phyloP scores from a whole-genome alignment of 1,139 yeast species.

The Yamadazyma jaroonii region DNA sequence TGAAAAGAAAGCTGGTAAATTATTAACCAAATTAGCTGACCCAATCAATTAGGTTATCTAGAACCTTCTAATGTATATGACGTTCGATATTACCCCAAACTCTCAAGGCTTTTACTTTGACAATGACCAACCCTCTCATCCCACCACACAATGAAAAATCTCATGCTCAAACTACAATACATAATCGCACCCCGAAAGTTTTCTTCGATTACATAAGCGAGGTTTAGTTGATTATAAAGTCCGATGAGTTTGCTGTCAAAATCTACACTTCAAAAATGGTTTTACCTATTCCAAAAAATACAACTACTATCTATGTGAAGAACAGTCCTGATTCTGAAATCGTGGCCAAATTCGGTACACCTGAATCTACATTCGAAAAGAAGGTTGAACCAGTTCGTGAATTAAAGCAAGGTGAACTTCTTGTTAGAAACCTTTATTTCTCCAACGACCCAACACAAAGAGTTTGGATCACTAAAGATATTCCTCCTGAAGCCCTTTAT shows the following conservation, averaged over 20 bases:
- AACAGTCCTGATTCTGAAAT: conserved; percentile 17
- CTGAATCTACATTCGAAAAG: conserved; percentile 23
- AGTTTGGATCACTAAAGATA: conserved; percentile 52
- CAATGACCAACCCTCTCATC: too few relatives aligned
- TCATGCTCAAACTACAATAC: too few relatives aligned
- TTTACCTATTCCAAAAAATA: conserved; percentile 4
- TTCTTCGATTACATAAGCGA: background rate
- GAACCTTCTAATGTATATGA: background rate
- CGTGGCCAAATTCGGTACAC: conserved; percentile 14
- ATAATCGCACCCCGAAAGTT: background rate
- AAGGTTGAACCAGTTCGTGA: conserved; percentile 9
- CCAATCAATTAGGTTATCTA: conserved; percentile 7
- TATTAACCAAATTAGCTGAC: conserved; percentile 30
- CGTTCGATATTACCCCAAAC: too few relatives aligned
- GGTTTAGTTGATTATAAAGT: background rate
- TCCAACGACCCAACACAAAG: conserved; percentile 71
- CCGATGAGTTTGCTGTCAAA: background rate
- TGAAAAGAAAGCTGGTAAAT: conserved; percentile 34
- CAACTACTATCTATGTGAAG: conserved; percentile 13
- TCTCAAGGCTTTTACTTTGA: too few relatives aligned
- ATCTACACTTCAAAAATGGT: background rate
- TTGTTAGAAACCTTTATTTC: conserved; percentile 46
- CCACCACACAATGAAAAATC: too few relatives aligned
- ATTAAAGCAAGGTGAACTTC: conserved; percentile 42
- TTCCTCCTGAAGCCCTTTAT: conserved; percentile 43